A percentile compares a stretch with the other conserved stretches of the same genome.
These are phyloP conservation scores for Didymella glomerata DNA, from an alignment of 2,329 filamentous ascomycete species.

Conservation along the genomic window DNA sequence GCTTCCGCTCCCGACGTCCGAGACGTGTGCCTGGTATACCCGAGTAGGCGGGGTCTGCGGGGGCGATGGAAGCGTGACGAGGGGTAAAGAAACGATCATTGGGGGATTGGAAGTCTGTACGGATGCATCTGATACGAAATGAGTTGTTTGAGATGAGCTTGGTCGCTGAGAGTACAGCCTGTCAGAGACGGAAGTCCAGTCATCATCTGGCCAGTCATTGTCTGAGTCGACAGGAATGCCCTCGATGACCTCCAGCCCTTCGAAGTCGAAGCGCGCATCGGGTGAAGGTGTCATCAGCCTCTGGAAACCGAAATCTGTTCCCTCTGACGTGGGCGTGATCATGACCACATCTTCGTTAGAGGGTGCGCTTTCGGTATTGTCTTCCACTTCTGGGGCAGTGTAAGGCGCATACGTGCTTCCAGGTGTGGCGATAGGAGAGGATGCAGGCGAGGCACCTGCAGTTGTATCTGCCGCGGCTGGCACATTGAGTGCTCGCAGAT, in stretches of 20 bases:
- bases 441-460: background rate
- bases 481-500: background rate
- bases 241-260: background rate
- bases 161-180: background rate
- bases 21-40: background rate
- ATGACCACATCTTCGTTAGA: conserved; percentile 1
- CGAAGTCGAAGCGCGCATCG: background rate
- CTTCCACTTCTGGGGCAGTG: background rate
- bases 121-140: background rate
- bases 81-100: background rate
- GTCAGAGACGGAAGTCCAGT: conserved; percentile 4
- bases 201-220: conserved; percentile 13
- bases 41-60: background rate
- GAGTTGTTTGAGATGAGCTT: background rate
- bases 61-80: background rate
- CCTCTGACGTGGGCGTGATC: background rate
- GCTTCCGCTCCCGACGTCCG: conserved; percentile 1
- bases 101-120: background rate
- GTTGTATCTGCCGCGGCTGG: background rate
- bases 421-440: background rate
- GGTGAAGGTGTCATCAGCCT: background rate
- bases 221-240: background rate
- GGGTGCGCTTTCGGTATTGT: background rate
- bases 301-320: background rate
- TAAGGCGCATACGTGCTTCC: background rate